Percentiles rank a stretch among this genome's conserved stretches.
Evolutionary conservation across 352 stramenopile genomes (phyloP).

Genomic region (Globisporangium spiculum): DNA sequence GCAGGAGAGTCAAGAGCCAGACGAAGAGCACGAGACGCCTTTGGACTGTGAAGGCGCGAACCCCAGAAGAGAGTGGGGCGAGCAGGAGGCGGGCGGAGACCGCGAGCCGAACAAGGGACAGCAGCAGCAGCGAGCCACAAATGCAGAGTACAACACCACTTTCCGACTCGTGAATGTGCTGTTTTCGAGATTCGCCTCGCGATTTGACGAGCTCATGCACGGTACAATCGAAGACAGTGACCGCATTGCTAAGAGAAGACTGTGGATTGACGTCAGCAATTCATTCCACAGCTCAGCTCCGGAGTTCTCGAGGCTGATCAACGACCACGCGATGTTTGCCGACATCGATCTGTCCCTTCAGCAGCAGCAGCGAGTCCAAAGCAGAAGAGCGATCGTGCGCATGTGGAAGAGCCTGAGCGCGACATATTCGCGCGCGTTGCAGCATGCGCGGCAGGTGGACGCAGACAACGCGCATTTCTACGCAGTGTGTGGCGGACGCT

Average conservation of each 20-base stretch:
- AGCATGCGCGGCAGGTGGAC: neutral
- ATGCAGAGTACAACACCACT: neutral
- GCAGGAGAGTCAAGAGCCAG: neutral
- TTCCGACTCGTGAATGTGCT: slow-evolving; percentile 17
- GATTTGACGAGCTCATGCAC: slow-evolving; percentile 6
- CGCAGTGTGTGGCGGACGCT: neutral
- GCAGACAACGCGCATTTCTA: slow-evolving; percentile 10
- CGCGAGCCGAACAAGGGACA: neutral
- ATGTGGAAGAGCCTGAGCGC: slow-evolving; percentile 1
- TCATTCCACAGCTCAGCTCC: neutral
- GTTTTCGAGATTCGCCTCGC: slow-evolving; percentile 9
- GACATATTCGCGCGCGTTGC: slow-evolving; percentile 1
- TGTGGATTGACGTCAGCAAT: slow-evolving; percentile 5
- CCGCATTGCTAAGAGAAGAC: neutral
- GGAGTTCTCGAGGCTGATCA: slow-evolving; percentile 10
- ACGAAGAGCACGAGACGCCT: neutral
- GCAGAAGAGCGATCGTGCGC: neutral
- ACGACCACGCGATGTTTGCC: slow-evolving; percentile 14
- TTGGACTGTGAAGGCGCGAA: neutral
- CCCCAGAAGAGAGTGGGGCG: neutral
- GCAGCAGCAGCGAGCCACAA: neutral
- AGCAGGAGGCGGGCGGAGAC: neutral
- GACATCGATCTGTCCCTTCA: neutral
- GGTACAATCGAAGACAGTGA: neutral
- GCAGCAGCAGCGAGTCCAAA: neutral